Conservation (phyloP, 768 basidiomycete species). For the Tephrocybe sp. region DNA sequence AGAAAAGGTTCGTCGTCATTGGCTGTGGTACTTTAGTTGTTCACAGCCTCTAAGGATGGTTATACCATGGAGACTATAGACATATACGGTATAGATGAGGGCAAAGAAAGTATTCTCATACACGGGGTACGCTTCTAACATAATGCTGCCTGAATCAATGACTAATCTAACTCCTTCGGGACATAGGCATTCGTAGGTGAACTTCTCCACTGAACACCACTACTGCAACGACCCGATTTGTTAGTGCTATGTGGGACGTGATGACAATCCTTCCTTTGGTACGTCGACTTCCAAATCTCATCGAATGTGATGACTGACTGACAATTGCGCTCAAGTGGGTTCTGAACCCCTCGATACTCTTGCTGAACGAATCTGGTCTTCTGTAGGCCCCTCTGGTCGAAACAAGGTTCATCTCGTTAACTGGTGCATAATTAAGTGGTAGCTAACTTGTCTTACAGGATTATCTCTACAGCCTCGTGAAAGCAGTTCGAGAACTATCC, state of each 20-base stretch:
- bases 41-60: slow-evolving; percentile 61
- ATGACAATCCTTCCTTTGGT: slow-evolving; percentile 90
- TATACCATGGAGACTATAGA: slow-evolving; percentile 83
- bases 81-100: slow-evolving; percentile 58
- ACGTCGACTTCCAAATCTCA: slow-evolving; percentile 16
- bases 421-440: not conserved
- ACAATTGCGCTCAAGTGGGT: slow-evolving; percentile 52
- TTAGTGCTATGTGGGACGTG: slow-evolving; percentile 84
- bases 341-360: slow-evolving; percentile 74
- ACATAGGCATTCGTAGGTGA: slow-evolving; percentile 49
- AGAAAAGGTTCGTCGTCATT: slow-evolving; percentile 59
- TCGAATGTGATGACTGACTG: not conserved
- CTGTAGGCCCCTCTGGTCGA: slow-evolving; percentile 82
- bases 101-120: slow-evolving; percentile 52
- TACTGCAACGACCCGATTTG: not conserved
- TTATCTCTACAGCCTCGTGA: slow-evolving; percentile 78
- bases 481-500: slow-evolving; percentile 69
- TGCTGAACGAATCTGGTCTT: slow-evolving; percentile 66
- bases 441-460: slow-evolving; percentile 46
- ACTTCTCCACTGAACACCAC: not conserved
- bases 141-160: not conserved
- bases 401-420: slow-evolving; percentile 67
- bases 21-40: not conserved
- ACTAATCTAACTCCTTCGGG: slow-evolving; percentile 10
- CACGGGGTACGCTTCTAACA: slow-evolving; percentile 39